phyloP scores from a whole-genome alignment of 352 stramenopile species.

The Pythium oligandrum region DNA sequence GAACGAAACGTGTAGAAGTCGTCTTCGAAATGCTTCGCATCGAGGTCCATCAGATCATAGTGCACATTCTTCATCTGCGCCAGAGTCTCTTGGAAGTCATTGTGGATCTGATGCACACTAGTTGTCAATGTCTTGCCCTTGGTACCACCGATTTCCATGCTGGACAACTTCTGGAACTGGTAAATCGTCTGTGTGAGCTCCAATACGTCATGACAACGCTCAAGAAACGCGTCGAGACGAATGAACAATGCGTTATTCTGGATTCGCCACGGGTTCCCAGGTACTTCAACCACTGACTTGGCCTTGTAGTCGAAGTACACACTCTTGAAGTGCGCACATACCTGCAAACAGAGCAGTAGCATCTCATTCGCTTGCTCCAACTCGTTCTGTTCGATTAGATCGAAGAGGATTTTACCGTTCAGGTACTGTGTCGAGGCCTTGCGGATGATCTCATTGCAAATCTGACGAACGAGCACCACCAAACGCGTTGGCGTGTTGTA shows the following conservation, averaged over 20 bases:
- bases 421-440: constrained; percentile 59
- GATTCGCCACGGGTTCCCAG: constrained; percentile 85
- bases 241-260: constrained; percentile 92
- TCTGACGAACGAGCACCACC: constrained; percentile 84
- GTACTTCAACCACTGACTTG: constrained; percentile 71
- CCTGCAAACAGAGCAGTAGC: constrained; percentile 63
- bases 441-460: constrained; percentile 87
- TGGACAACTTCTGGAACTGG: constrained; percentile 84
- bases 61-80: constrained; percentile 68
- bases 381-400: constrained; percentile 74
- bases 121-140: constrained; percentile 92
- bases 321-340: constrained; percentile 88
- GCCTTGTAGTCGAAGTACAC: constrained; percentile 93
- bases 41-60: constrained; percentile 89
- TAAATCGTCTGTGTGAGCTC: constrained; percentile 88
- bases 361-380: constrained; percentile 68
- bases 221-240: constrained; percentile 86
- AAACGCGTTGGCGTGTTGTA: constrained; percentile 89
- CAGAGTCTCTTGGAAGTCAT: constrained; percentile 82
- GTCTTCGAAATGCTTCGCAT: constrained; percentile 89
- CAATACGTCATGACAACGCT: constrained; percentile 89
- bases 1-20: constrained; percentile 89
- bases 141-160: constrained; percentile 89
- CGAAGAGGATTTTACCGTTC: constrained; percentile 74
- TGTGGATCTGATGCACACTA: constrained; percentile 85